These are phyloP conservation scores for Trichoderma asperellum DNA, from an alignment of 2,329 filamentous ascomycete genomes.

Conservation along the genomic window DNA sequence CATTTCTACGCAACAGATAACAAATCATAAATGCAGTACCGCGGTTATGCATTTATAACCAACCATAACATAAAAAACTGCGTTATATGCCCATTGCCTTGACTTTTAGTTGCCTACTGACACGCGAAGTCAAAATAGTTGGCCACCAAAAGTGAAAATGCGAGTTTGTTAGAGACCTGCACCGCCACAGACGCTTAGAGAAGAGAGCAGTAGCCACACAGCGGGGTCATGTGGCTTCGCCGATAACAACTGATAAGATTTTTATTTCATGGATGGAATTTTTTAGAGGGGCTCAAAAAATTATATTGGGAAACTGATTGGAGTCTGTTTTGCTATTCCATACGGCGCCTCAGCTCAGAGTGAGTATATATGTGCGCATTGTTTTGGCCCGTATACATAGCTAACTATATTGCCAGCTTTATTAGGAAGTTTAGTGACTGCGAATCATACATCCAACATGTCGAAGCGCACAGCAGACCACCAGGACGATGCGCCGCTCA, in stretches of 20 bases:
- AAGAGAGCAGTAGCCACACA: not conserved
- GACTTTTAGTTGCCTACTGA: too few species aligned
- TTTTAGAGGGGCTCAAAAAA: slow-evolving; percentile 22
- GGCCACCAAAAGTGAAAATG: too few species aligned
- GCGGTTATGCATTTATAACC: too few species aligned
- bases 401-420: not conserved
- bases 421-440: not conserved
- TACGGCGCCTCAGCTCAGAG: not conserved
- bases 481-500: slow-evolving; percentile 55
- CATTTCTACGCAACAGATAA: too few species aligned
- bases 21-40: too few species aligned
- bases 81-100: too few species aligned
- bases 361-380: slow-evolving; percentile 1
- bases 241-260: slow-evolving; percentile 7
- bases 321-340: not conserved
- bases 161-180: not conserved
- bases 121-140: too few species aligned
- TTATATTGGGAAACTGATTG: not conserved
- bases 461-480: slow-evolving; percentile 63
- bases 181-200: not conserved
- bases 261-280: not conserved
- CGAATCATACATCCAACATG: slow-evolving; percentile 46
- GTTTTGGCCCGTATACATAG: not conserved
- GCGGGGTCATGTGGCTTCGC: slow-evolving; percentile 8
- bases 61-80: too few species aligned